These are phyloP conservation scores for Schoenoplectus triqueter DNA, from an alignment of 202 grass and related monocot genomes.

Conservation along the genomic window DNA sequence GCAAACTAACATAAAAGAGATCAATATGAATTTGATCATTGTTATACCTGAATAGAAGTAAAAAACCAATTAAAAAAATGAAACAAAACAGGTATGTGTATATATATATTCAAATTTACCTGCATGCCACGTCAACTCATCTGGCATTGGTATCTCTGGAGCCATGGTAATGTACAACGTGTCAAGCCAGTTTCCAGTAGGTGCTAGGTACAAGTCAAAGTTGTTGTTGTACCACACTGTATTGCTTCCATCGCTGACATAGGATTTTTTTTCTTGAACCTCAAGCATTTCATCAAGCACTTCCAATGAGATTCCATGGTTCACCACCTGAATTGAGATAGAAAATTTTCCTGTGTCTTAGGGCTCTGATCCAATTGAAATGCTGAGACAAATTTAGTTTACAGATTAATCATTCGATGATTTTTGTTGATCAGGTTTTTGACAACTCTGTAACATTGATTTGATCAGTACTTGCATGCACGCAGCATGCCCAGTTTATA, in stretches of 20 bases:
- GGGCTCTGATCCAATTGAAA: not conserved
- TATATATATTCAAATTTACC: slow-evolving; percentile 30
- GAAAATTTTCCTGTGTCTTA: not conserved
- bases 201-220: slow-evolving; percentile 47
- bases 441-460: too few relatives aligned
- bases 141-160: slow-evolving; percentile 39
- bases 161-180: slow-evolving; percentile 40
- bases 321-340: slow-evolving; percentile 32
- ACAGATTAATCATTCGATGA: not conserved
- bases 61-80: not conserved
- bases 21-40: not conserved
- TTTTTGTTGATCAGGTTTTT: too few relatives aligned
- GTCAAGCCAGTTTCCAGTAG: slow-evolving; percentile 49
- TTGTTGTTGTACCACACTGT: slow-evolving; percentile 47
- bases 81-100: not conserved
- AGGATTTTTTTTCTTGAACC: slow-evolving; percentile 33
- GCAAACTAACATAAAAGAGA: not conserved
- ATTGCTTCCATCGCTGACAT: slow-evolving; percentile 37
- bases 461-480: not conserved
- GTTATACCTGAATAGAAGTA: not conserved
- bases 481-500: too few relatives aligned
- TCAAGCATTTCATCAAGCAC: slow-evolving; percentile 45
- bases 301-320: slow-evolving; percentile 39
- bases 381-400: not conserved
- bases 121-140: slow-evolving; percentile 49